Evolutionary conservation across 2,329 filamentous ascomycete genomes (phyloP), one percentile per base, ranked within the genome.

Genomic region (Geosmithia flava): DNA sequence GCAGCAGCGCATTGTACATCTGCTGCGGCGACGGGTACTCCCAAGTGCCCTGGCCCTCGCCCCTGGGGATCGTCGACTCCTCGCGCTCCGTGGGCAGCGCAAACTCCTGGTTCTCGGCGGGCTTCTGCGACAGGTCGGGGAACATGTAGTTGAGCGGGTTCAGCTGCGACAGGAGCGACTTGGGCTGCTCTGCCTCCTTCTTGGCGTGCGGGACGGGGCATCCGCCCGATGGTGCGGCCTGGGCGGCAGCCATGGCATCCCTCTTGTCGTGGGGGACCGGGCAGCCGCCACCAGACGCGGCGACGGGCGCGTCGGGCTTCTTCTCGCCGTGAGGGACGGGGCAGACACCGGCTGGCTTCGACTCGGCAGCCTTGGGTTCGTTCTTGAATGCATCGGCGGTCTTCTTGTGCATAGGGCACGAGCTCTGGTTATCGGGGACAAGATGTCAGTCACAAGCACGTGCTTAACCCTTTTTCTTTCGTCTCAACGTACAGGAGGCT

Each of bases 1-100:
- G 84, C 52, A 97, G 71, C 68, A 98, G 84, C 7, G 93, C 93
- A 60, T 98, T 97, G 74, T 97, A 98, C 93, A 98, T 98, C 67
- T 98, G 93, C 69, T 98, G 93, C 0, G 93, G 91, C 0, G 89
- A 96, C 0, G 93, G 93, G 62, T 98, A 98, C 66, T 97, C 93
- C 93, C 93, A 98, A 59, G 87, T 94, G 44, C 81, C 79, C 47
- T 82, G 75, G 45, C 80, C 76, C 51, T 85, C 81, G 58, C 86
- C 87, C 56, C 85, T 85, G n/a, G 93, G 93, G 56, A 98, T 98
- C 1, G 90, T 89, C 1, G 87, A 95, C 29, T 77, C 69, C 65
- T 96, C 89, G 56, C 93, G 85, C 7, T 81, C 77, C 2, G 90
- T 85, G 0, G 90, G 86, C 1, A 98, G 78, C 20, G 75, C 71